Base-by-base conservation (phyloP, 306 rosid genomes). In the Castanopsis chinensis region DNA sequence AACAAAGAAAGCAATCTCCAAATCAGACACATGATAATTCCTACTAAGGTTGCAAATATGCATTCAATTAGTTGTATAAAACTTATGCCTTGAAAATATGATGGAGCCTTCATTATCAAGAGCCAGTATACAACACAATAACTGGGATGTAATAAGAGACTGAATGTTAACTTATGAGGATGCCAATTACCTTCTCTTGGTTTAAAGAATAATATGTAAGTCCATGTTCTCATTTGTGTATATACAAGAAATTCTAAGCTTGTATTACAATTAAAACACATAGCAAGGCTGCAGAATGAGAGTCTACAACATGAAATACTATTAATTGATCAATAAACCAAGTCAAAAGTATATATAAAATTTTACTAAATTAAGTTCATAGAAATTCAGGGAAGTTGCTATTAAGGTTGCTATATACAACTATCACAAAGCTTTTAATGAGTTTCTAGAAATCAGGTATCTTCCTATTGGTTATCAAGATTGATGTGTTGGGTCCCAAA, bases 21-120 rank as follows among this genome's bases (percentile, higher is more conserved):
- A 30, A 27, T 83, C 76, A 84, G 79, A 80, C 75, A 52, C 19
- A 57, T 53, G 63, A 77, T 75, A 51, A 63, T 71, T 64, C 45
- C 52, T 53, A 76, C 18, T 27, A 56, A 71, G 71, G 59, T 27
- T 63, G 20, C 28, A 65, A 73, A 69, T 49, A 73, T 59, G n/a
- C 15, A 54, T n/a, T 56, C 23, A n/a, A 35, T 65, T 69, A 56
- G 33, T 10, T 64, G 60, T 41, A 58, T 33, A 59, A 64, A 77
- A 5, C 64, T 77, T 78, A 28, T 13, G 80, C 69, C 32, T 59
- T 41, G 58, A 15, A 54, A 59, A 33, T 27, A 68, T 70, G 49
- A 49, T 5, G 35, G 64, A 78, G 52, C 60, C 58, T 78, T 71
- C 69, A 74, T 37, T 27, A 7, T 72, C 35, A 37, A 78, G n/a